Evolutionary conservation across 1,284 basidiomycete species (phyloP), one percentile per base, ranked within the genome.

Genomic region (Apiotrichum sp.): DNA sequence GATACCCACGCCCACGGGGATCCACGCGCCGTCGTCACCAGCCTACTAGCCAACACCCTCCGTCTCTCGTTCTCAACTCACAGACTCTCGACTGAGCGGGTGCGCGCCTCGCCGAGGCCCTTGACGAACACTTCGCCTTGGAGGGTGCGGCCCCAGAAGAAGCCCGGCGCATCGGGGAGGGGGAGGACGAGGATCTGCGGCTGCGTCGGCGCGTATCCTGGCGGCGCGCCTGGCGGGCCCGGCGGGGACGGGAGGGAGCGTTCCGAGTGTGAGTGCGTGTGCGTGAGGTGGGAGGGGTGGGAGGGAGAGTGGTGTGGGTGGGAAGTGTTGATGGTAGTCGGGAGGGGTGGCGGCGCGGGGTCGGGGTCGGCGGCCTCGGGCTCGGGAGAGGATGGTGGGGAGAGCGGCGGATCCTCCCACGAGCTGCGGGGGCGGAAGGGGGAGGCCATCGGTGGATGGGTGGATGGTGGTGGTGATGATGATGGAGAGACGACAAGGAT

Each of bases 41-140:
- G 22, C 22, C 22, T 22, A 22, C 22, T 22, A 22, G 22, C 22
- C 22, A 22, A 22, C 22, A 22, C 22, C 22, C 22, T 22, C 22
- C 22, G 22, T 22, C 22, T 22, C 22, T 22, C 22, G 22, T 22
- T 22, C 22, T 22, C 22, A 22, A 67, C 71, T 65, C 46, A 71
- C 71, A 73, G 55, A 7, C 58, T 62, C 52, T 64, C 47, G 4
- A 73, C 71, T 5, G 64, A 61, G 10, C 56, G 48, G 0, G 57
- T 55, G 9, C 64, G 60, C 29, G 62, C 52, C 49, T 67, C 65
- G 4, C 72, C 72, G 14, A 74, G 58, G 6, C 72, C 72, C 50
- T 74, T 74, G 42, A 73, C 71, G 55, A 68, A 74, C 22, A 74
- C 65, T 50, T 74, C 72, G 41, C 72, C 72, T 50, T 74, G 72